phyloP scores from a whole-genome alignment of 768 basidiomycete species.

The Pisolithus microcarpus region DNA sequence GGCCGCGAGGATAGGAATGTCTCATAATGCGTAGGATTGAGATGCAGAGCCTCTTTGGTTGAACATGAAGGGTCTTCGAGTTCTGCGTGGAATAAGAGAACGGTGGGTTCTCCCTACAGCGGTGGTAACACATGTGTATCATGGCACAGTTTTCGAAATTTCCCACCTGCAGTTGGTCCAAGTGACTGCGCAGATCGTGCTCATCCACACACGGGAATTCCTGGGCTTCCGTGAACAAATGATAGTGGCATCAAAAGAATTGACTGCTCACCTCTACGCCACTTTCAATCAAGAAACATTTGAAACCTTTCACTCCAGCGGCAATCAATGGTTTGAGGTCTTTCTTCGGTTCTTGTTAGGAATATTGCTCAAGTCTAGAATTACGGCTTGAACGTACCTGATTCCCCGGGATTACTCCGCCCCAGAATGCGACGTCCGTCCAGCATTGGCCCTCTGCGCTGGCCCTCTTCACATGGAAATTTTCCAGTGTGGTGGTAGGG shows the following conservation, averaged over 20 bases:
- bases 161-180: slow-evolving; percentile 66
- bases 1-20: slow-evolving; percentile 88
- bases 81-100: slow-evolving; percentile 92
- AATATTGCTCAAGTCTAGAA: neutral
- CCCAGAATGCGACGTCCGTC: slow-evolving; percentile 78
- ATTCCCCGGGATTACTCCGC: slow-evolving; percentile 90
- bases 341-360: slow-evolving; percentile 33
- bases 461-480: slow-evolving; percentile 63
- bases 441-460: slow-evolving; percentile 65
- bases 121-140: slow-evolving; percentile 6
- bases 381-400: slow-evolving; percentile 38
- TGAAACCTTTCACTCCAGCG: slow-evolving; percentile 90
- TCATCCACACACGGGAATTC: slow-evolving; percentile 89
- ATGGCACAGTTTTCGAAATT: neutral
- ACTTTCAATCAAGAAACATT: slow-evolving; percentile 93
- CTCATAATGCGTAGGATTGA: slow-evolving; percentile 53
- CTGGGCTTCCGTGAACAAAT: slow-evolving; percentile 32
- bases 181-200: slow-evolving; percentile 57
- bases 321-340: slow-evolving; percentile 70
- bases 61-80: slow-evolving; percentile 38
- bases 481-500: slow-evolving; percentile 79
- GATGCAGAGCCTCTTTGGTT: slow-evolving; percentile 8
- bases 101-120: slow-evolving; percentile 54
- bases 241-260: slow-evolving; percentile 1
- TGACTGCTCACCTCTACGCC: slow-evolving; percentile 71